These are phyloP conservation scores for Scheffersomyces segobiensis DNA, from an alignment of 1,139 yeast genomes.

Conservation along the genomic window DNA sequence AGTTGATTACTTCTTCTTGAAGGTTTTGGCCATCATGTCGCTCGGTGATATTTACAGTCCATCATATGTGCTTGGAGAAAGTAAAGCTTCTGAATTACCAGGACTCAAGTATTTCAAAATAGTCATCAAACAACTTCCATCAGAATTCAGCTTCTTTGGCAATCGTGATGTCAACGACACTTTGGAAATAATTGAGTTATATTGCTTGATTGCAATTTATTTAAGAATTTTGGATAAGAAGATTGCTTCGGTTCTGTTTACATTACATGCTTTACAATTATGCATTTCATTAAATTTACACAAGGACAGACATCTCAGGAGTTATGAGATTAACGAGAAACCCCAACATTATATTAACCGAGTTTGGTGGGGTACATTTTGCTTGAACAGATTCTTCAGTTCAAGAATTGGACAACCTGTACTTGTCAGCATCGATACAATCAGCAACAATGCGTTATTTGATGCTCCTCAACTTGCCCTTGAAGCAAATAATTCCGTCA, in stretches of 20 bases:
- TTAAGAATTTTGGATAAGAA: conserved; percentile 28
- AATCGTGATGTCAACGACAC: conserved; percentile 11
- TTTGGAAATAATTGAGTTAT: conserved; percentile 25
- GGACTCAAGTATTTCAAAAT: conserved; percentile 24
- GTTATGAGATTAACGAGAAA: conserved; percentile 2
- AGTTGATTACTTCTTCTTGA: conserved; percentile 19
- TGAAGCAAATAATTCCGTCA: neutral
- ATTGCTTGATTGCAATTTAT: conserved; percentile 27
- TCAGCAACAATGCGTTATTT: conserved; percentile 7
- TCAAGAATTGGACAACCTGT: conserved; percentile 29
- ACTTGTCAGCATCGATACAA: conserved; percentile 19
- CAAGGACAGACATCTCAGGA: conserved; percentile 11
- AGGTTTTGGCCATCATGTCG: conserved; percentile 22
- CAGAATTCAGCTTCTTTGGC: conserved; percentile 15
- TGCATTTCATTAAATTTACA: conserved; percentile 29
- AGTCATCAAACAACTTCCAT: conserved; percentile 23
- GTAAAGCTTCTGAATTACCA: conserved; percentile 13
- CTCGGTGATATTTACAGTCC: conserved; percentile 24
- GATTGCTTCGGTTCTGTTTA: conserved; percentile 24
- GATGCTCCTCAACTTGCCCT: conserved; percentile 6
- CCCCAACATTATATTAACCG: conserved; percentile 5
- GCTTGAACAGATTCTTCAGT: conserved; percentile 27
- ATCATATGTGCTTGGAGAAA: conserved; percentile 6
- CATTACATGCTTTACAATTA: conserved; percentile 26
- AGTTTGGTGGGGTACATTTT: conserved; percentile 29